Percentiles rank a stretch among this genome's conserved stretches.
phyloP scores from a whole-genome alignment of 179 eudicot genomes.

The Spergularia azorica region DNA sequence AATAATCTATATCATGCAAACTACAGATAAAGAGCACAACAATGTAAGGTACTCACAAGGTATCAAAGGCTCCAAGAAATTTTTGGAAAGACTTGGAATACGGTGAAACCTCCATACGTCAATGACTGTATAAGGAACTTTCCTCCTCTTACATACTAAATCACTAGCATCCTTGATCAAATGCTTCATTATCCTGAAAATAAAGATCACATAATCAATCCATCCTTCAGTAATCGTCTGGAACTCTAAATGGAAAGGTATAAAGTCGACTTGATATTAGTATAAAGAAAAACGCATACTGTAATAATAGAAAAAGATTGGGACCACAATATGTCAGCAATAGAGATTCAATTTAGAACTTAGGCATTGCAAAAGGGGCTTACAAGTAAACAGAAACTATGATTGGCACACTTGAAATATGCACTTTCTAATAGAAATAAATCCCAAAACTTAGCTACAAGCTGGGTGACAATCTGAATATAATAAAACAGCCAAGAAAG shows the following conservation, averaged over 20 bases:
- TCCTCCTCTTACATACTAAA: conserved; percentile 62
- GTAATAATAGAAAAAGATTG: too few species aligned
- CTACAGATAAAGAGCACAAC: background rate
- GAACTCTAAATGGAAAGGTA: too few species aligned
- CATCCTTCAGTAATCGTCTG: background rate
- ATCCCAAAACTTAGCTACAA: background rate
- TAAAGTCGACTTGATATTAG: too few species aligned
- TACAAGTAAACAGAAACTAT: too few species aligned
- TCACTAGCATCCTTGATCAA: conserved; percentile 54
- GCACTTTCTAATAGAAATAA: background rate
- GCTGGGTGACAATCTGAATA: background rate
- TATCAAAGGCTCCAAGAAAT: conserved; percentile 58
- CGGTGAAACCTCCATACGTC: conserved; percentile 50
- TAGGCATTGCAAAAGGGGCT: background rate
- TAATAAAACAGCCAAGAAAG: background rate
- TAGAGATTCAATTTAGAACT: background rate
- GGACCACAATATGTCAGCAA: background rate
- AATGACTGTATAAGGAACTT: conserved; percentile 47
- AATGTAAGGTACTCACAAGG: conserved; percentile 48
- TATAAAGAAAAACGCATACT: too few species aligned
- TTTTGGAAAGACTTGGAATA: conserved; percentile 40
- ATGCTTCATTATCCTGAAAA: conserved; percentile 52
- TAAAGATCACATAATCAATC: conserved; percentile 1
- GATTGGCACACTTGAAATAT: background rate
- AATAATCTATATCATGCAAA: background rate